Evolutionary conservation across 2,329 filamentous ascomycete species (phyloP), one percentile per base, ranked within the genome.

Genomic region (Fonsecaea monophora): DNA sequence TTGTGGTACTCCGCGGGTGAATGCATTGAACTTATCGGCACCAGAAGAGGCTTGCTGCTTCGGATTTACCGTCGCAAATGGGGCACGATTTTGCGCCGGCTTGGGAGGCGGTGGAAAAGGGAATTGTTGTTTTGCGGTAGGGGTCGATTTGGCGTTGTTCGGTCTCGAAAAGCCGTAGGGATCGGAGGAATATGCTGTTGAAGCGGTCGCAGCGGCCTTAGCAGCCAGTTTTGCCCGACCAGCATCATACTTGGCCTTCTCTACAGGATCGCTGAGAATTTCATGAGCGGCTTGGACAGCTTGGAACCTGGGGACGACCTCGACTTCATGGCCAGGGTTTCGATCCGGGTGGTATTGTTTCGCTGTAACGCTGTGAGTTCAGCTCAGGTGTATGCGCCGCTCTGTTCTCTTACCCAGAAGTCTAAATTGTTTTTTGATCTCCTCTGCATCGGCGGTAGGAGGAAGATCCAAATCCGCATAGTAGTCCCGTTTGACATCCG

Each of bases 271-370:
- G 70, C 82, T 84, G 54, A 92, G 81, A 61, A 97, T 84, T 76
- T 97, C 93, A 75, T 96, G 89, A 25, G 93, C 93, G 4, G 90
- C 87, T 78, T 96, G 92, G 57, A 97, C 96, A 58, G 89, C 86
- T 77, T 96, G 91, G 75, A 97, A 97, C 75, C 92, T 91, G 37
- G 90, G 84, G 71, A 91, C 92, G 75, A 90, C 90, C 75, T 94
- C 92, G 65, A 86, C 80, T 79, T 96, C 92, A 74, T 87, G 87
- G 60, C 93, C 93, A 10, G 90, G 92, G 75, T 97, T 96, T 67
- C 93, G 90, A 77, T 97, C 93, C 7, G 93, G 93, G 75, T 97
- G 93, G 74, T 91, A 96, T 77, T 91, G 91, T 55, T 96, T 83
- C 56, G 92, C 92, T 92, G 65, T 3, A 30, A 30, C 10, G 45